Percentiles rank a stretch among this genome's conserved stretches.
Evolutionary conservation across 805 yeast species (phyloP).

Genomic region (Candida saitoana): DNA sequence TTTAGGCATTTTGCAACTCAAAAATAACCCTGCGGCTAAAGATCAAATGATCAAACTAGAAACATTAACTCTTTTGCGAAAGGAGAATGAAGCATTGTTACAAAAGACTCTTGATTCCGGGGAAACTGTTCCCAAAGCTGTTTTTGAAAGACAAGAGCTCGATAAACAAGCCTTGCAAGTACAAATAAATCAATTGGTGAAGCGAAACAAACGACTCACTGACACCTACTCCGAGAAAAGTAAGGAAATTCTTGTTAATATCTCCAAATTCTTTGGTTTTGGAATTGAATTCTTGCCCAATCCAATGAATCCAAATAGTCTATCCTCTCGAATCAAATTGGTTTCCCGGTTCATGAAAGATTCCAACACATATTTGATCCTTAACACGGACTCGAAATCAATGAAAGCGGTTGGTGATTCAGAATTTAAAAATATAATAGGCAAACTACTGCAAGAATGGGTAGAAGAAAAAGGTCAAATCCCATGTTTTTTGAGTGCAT

Average conservation of each 20-base stretch:
- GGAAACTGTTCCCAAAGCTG: constrained; percentile 52
- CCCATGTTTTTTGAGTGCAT: constrained; percentile 73
- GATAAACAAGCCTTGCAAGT: constrained; percentile 48
- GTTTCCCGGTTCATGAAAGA: constrained; percentile 39
- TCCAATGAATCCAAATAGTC: constrained; percentile 40
- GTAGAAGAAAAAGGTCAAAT: constrained; percentile 63
- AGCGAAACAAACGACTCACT: constrained; percentile 49
- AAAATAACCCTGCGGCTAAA: constrained; percentile 58
- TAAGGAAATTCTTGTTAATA: constrained; percentile 63
- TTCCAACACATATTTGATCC: constrained; percentile 43
- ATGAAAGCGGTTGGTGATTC: constrained; percentile 48
- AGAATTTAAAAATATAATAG: constrained; percentile 36
- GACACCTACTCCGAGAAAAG: constrained; percentile 63
- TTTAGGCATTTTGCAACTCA: constrained; percentile 54
- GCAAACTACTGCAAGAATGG: constrained; percentile 61
- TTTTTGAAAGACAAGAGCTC: constrained; percentile 57
- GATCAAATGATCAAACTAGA: constrained; percentile 60
- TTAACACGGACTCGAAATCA: constrained; percentile 54
- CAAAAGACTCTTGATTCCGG: constrained; percentile 14
- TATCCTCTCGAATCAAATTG: constrained; percentile 52
- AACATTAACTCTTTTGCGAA: constrained; percentile 46
- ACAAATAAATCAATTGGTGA: constrained; percentile 47
- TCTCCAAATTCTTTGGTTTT: constrained; percentile 68
- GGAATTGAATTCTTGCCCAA: constrained; percentile 59
- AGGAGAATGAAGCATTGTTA: constrained; percentile 58